Evolutionary conservation across 2,329 filamentous ascomycete species (phyloP), one percentile per base, ranked within the genome.

Genomic region (Colletotrichum tropicicola): DNA sequence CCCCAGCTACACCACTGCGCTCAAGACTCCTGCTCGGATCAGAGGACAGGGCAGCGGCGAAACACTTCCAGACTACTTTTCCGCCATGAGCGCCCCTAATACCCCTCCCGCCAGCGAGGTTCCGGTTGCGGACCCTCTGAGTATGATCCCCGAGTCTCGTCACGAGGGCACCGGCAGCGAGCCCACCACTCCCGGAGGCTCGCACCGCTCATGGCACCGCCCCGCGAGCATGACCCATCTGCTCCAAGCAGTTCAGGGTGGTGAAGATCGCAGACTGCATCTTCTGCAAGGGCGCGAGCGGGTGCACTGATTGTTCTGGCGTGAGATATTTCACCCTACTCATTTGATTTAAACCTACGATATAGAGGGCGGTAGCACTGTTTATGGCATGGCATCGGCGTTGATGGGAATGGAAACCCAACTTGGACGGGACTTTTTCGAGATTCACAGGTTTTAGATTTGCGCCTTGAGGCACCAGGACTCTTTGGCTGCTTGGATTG

Each of bases 1-100:
- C 2, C 92, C 92, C 1, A 94, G 91, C 60, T 94, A 94, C 74
- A 85, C 86, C 15, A 94, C 92, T 1, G 92, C 92, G 0, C 87
- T 93, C 25, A 87, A 87, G 68, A 87, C 89, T 0, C 87, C 89
- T 5, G 85, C 88, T 15, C 83, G 86, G 53, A 82, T 84, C 32
- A 82, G 82, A 13, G 83, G 79, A 51, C 82, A 81, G 44, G 77
- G 82, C 6, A 82, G 83, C 21, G 82, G 82, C 30, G 75, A 80
- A 5, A 77, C 77, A 12, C 82, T 92, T 6, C 91, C 91, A 0
- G 88, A 92, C 72, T 94, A 94, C 72, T 79, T 85, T 59, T 85
- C 89, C 3, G 89, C 87, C 1, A 78, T 86, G 44, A 87, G 83
- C 69, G 82, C 82, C 27, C 86, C 87, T 6, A 74, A 75, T 19